Conservation (phyloP, 805 yeast species). For the Blastobotrys robertii region DNA sequence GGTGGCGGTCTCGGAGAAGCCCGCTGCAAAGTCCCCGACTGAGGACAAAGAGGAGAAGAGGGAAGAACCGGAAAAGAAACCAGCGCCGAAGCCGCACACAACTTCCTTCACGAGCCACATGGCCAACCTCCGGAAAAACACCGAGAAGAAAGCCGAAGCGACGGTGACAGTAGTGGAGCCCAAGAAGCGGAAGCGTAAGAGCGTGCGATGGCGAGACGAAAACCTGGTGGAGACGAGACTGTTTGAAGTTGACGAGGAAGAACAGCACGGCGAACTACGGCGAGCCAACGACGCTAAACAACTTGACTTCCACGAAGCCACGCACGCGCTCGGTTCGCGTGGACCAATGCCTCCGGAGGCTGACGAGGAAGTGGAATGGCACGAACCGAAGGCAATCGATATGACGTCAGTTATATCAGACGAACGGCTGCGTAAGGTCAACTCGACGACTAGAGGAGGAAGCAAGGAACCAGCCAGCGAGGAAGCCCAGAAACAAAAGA, state of each 20-base stretch:
- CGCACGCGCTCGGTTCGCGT: background rate
- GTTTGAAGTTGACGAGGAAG: conserved; percentile 7
- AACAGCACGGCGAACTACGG: background rate
- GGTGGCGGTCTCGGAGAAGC: no score
- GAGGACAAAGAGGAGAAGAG: no score
- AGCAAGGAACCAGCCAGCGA: conserved; percentile 2
- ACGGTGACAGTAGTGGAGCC: background rate
- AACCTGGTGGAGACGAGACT: conserved; percentile 9
- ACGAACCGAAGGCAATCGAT: conserved; percentile 9
- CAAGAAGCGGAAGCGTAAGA: conserved; percentile 5
- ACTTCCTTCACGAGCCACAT: no score
- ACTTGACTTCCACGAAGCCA: conserved; percentile 13
- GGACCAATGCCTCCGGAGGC: conserved; percentile 1
- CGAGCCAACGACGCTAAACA: conserved; percentile 10
- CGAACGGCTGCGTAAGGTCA: background rate
- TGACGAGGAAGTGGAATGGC: conserved; percentile 13
- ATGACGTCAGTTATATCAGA: background rate
- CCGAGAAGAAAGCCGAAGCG: background rate
- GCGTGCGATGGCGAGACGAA: conserved; percentile 14
- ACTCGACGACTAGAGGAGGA: conserved; percentile 11
- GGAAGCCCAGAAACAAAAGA: conserved; percentile 10
- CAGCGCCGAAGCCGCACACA: no score
- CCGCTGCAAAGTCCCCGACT: no score
- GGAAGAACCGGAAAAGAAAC: no score
- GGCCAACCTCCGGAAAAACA: no score